phyloP scores from a whole-genome alignment of 805 yeast genomes.

The Blastobotrys attinorum region DNA sequence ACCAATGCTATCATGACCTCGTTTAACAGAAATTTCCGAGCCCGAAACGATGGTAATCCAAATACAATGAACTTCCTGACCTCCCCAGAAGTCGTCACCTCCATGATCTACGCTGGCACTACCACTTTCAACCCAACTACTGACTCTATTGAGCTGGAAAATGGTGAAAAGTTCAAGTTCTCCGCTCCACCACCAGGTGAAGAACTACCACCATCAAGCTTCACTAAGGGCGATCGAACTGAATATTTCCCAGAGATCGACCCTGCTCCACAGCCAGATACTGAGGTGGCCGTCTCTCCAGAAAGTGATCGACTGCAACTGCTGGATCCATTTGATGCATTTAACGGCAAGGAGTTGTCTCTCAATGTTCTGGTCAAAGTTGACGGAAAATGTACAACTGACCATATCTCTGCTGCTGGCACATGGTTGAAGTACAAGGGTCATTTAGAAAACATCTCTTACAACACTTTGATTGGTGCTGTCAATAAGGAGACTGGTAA shows the following conservation, averaged over 20 bases:
- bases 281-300: constrained; percentile 66
- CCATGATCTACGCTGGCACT: constrained; percentile 92
- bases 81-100: constrained; percentile 97
- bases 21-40: constrained; percentile 94
- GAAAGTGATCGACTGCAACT: constrained; percentile 87
- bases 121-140: constrained; percentile 86
- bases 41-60: constrained; percentile 98
- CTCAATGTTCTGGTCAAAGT: constrained; percentile 79
- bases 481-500: constrained; percentile 95
- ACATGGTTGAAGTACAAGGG: constrained; percentile 98
- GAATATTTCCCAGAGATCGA: constrained; percentile 66
- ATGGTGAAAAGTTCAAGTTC: constrained; percentile 72
- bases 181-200: constrained; percentile 69
- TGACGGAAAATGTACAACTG: constrained; percentile 97
- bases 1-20: constrained; percentile 90
- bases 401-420: constrained; percentile 98
- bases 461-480: constrained; percentile 95
- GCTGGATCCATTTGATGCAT: constrained; percentile 71
- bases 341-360: constrained; percentile 78
- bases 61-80: constrained; percentile 95
- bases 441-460: constrained; percentile 88
- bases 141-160: constrained; percentile 59
- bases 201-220: constrained; percentile 75
- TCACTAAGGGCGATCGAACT: constrained; percentile 56
- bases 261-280: constrained; percentile 56